Percentiles rank a stretch among this genome's conserved stretches.
phyloP scores from a whole-genome alignment of 768 basidiomycete genomes.

The Pleurotus platypus region DNA sequence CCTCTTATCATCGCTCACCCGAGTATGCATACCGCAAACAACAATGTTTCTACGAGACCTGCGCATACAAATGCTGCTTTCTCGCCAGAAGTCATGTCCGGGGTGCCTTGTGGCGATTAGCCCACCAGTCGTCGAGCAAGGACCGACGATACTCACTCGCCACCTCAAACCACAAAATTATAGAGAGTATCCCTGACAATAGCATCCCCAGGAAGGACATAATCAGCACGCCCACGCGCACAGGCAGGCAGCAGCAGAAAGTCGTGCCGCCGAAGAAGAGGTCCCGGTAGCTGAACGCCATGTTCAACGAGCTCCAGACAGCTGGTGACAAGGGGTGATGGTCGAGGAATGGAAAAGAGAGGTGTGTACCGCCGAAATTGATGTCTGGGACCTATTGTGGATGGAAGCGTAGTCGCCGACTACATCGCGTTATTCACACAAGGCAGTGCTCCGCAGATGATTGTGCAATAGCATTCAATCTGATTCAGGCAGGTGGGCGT shows the following conservation, averaged over 20 bases:
- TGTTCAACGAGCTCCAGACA: slow-evolving; percentile 11
- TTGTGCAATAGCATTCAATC: too few species aligned
- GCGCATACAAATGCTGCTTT: slow-evolving; percentile 43
- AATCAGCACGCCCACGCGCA: slow-evolving; percentile 55
- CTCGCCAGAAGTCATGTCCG: slow-evolving; percentile 28
- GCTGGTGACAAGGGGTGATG: too few species aligned
- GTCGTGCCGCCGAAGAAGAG: slow-evolving; percentile 46
- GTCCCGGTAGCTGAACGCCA: slow-evolving; percentile 41
- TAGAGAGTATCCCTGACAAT: slow-evolving; percentile 48
- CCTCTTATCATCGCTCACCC: slow-evolving; percentile 38
- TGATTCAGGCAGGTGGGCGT: too few species aligned
- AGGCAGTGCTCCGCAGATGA: too few species aligned
- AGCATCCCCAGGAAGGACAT: slow-evolving; percentile 53
- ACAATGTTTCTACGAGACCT: slow-evolving; percentile 49
- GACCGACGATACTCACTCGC: slow-evolving; percentile 35
- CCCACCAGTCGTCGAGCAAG: background rate
- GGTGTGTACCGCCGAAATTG: too few species aligned
- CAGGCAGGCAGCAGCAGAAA: slow-evolving; percentile 64
- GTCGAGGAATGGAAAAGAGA: too few species aligned
- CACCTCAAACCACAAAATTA: slow-evolving; percentile 61
- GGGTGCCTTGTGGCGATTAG: slow-evolving; percentile 24
- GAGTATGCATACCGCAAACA: slow-evolving; percentile 50
- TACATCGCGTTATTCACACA: too few species aligned
- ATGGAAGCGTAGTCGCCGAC: too few species aligned
- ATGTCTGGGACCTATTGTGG: too few species aligned